Conservation (phyloP, 2,329 filamentous ascomycete species). For the Ascochyta lentis region DNA sequence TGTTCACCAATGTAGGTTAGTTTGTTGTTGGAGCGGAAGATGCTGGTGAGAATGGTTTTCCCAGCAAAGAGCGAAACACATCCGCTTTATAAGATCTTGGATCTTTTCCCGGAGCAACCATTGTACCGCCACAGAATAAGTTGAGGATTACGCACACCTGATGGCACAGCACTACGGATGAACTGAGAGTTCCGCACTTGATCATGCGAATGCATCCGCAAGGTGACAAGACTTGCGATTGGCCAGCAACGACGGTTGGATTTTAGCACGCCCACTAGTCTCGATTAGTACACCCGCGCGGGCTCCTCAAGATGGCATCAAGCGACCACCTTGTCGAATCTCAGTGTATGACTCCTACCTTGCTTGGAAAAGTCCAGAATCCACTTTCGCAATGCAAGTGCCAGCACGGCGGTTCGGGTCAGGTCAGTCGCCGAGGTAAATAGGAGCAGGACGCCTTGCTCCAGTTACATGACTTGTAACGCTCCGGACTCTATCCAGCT, state of each 20-base stretch:
- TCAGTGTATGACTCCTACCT: background rate
- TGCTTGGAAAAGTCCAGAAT: no score
- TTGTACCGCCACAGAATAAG: background rate
- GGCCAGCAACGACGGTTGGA: background rate
- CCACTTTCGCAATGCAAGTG: background rate
- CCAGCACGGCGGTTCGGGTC: background rate
- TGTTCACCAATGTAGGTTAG: no score
- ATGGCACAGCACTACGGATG: background rate
- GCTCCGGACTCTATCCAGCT: no score
- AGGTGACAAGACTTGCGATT: background rate
- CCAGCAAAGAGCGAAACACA: background rate
- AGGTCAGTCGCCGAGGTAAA: background rate
- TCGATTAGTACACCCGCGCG: conserved; percentile 7
- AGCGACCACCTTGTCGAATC: background rate
- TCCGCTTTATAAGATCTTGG: background rate
- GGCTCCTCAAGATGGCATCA: conserved; percentile 4
- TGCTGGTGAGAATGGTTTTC: background rate
- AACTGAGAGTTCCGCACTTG: background rate
- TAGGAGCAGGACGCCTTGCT: background rate
- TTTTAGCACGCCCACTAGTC: conserved; percentile 4
- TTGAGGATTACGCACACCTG: background rate
- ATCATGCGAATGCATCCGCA: background rate
- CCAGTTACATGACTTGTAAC: no score
- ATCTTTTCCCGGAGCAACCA: background rate
- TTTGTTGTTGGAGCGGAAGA: background rate